These are phyloP conservation scores for Zygosaccharomyces lentus DNA, from an alignment of 805 yeast genomes.

Conservation along the genomic window DNA sequence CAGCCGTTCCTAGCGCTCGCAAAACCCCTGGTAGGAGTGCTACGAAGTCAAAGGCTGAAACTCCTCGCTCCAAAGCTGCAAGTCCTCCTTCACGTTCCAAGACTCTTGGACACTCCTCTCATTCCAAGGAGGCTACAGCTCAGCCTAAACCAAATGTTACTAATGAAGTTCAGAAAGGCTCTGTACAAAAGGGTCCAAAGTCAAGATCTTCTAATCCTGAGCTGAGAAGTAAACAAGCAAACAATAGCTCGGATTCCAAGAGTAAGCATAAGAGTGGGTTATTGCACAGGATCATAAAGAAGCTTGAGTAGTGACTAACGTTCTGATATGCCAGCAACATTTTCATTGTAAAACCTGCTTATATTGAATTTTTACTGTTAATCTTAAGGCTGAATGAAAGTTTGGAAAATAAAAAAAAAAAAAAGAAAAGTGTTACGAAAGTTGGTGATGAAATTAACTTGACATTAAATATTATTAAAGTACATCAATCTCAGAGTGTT, in stretches of 20 bases:
- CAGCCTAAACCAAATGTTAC: constrained; percentile 7
- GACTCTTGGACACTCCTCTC: constrained; percentile 3
- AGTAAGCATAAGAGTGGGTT: constrained; percentile 23
- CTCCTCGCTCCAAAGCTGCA: not conserved
- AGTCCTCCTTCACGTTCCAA: constrained; percentile 4
- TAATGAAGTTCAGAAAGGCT: not conserved
- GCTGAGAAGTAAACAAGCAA: constrained; percentile 1
- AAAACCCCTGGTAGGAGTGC: constrained; percentile 2
- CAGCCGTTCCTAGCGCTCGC: not conserved
- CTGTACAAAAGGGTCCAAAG: constrained; percentile 6
- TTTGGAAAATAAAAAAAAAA: not conserved
- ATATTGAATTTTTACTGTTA: not conserved
- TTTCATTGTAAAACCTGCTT: not conserved
- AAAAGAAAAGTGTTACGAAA: not conserved
- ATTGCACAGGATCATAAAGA: constrained; percentile 23
- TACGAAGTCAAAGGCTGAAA: not conserved
- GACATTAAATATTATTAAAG: not conserved
- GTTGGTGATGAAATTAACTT: not conserved
- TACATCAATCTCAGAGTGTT: not conserved
- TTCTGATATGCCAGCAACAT: not conserved
- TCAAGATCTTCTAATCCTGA: constrained; percentile 6
- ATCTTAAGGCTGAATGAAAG: not conserved
- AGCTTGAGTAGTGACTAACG: constrained; percentile 12
- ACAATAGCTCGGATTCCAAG: constrained; percentile 8
- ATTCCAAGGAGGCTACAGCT: not conserved